Evolutionary conservation across 2,329 filamentous ascomycete genomes (phyloP).

Genomic region (Cordyceps fumosorosea): DNA sequence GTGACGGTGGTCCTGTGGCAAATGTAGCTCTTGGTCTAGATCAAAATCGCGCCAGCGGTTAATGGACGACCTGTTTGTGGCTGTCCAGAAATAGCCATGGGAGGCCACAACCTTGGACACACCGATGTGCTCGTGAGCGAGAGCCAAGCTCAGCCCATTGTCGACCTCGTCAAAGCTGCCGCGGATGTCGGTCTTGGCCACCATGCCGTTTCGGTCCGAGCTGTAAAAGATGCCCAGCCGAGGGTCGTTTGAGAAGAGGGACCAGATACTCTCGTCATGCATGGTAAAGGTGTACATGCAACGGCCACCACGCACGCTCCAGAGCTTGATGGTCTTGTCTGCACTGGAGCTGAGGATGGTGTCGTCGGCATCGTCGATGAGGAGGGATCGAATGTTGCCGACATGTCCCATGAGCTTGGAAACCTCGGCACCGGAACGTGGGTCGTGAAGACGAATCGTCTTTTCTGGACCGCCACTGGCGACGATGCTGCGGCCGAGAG

Average conservation of each 20-base stretch:
- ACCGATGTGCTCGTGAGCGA: slow-evolving; percentile 85
- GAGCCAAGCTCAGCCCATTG: slow-evolving; percentile 82
- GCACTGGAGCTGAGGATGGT: slow-evolving; percentile 91
- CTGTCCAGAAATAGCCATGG: slow-evolving; percentile 80
- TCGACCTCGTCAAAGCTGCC: slow-evolving; percentile 62
- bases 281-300: slow-evolving; percentile 98
- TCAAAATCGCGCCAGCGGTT: slow-evolving; percentile 88
- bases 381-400: slow-evolving; percentile 84
- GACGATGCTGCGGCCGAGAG: slow-evolving; percentile 70
- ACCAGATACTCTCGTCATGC: slow-evolving; percentile 99
- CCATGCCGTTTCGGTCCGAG: slow-evolving; percentile 80
- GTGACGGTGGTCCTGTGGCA: slow-evolving; percentile 48
- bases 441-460: slow-evolving; percentile 87
- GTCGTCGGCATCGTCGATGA: slow-evolving; percentile 83
- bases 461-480: slow-evolving; percentile 93
- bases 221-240: slow-evolving; percentile 89
- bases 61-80: slow-evolving; percentile 83
- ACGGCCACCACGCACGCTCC: slow-evolving; percentile 89
- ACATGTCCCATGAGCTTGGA: slow-evolving; percentile 97
- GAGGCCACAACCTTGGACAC: slow-evolving; percentile 62
- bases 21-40: slow-evolving; percentile 63
- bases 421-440: slow-evolving; percentile 78
- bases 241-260: slow-evolving; percentile 81
- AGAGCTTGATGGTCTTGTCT: slow-evolving; percentile 95
- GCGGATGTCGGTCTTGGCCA: slow-evolving; percentile 93